Conservation (phyloP, 1,284 basidiomycete species). For the Ceratorhiza oryzae-sativae region DNA sequence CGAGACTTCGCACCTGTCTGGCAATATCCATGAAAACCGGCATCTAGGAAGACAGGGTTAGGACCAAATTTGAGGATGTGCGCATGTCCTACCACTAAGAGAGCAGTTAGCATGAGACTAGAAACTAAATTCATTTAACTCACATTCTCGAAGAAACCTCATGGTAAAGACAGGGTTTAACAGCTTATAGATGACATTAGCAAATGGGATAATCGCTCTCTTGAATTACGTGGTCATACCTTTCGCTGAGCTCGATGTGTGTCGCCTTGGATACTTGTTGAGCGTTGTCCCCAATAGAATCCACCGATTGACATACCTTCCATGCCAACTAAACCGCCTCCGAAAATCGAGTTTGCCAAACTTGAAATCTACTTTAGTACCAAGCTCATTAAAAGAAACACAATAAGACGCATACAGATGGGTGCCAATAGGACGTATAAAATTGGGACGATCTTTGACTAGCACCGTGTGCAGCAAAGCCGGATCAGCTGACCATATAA, state of each 20-base stretch:
- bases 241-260: conserved; percentile 32
- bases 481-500: conserved; percentile 61
- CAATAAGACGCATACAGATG: conserved; percentile 51
- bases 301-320: neutral
- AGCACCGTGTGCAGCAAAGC: conserved; percentile 57
- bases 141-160: conserved; percentile 54
- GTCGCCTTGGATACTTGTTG: neutral
- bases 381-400: conserved; percentile 6
- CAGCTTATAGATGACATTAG: conserved; percentile 58
- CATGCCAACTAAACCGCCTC: conserved; percentile 50
- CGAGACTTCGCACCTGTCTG: conserved; percentile 54
- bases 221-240: conserved; percentile 49
- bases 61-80: neutral
- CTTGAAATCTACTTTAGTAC: conserved; percentile 47
- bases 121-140: no score
- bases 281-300: no score
- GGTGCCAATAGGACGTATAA: conserved; percentile 60
- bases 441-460: conserved; percentile 59
- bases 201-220: conserved; percentile 45
- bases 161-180: conserved; percentile 60
- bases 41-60: conserved; percentile 47
- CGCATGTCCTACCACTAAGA: conserved; percentile 12
- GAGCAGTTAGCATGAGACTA: neutral
- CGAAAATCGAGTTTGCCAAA: conserved; percentile 46
- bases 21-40: conserved; percentile 59